A percentile compares a stretch with the other conserved stretches of the same genome.
phyloP scores from a whole-genome alignment of 2,329 filamentous ascomycete genomes.

The Trichoderma simmonsii region DNA sequence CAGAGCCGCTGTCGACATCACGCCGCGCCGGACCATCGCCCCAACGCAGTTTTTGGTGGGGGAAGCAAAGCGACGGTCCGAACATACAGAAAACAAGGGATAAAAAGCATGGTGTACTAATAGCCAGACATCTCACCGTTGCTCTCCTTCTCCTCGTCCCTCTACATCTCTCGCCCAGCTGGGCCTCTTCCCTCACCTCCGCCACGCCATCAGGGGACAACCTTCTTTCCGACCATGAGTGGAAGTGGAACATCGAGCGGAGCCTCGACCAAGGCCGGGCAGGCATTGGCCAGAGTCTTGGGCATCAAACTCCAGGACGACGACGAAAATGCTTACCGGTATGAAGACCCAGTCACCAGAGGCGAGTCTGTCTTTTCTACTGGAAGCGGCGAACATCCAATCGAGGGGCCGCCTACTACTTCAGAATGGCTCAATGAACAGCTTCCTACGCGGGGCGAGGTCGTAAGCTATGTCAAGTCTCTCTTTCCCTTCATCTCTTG shows the following conservation, averaged over 20 bases:
- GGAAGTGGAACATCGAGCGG: slow-evolving; percentile 29
- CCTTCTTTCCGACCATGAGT: slow-evolving; percentile 32
- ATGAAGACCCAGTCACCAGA: slow-evolving; percentile 60
- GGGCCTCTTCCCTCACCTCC: slow-evolving; percentile 10
- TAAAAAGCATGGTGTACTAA: slow-evolving; percentile 2
- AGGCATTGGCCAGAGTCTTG: slow-evolving; percentile 71
- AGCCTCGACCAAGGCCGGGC: slow-evolving; percentile 58
- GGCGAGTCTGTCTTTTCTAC: slow-evolving; percentile 78
- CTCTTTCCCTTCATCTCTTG: slow-evolving; percentile 89
- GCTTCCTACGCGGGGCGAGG: slow-evolving; percentile 54
- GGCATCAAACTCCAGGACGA: slow-evolving; percentile 74
- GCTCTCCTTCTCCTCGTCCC: background rate
- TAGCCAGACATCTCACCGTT: background rate
- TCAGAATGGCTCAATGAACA: slow-evolving; percentile 67
- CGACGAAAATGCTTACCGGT: slow-evolving; percentile 31
- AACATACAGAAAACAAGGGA: background rate
- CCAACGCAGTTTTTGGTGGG: background rate
- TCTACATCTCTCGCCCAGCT: background rate
- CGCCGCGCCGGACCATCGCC: slow-evolving; percentile 3
- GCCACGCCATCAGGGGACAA: background rate
- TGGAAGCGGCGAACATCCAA: slow-evolving; percentile 70
- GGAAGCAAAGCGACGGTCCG: background rate
- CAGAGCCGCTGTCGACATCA: background rate
- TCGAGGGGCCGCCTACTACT: slow-evolving; percentile 76
- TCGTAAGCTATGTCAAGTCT: slow-evolving; percentile 60